Evolutionary conservation across 2,329 filamentous ascomycete species (phyloP), one percentile per base, ranked within the genome.

Genomic region (Ceratocystis albifundus): DNA sequence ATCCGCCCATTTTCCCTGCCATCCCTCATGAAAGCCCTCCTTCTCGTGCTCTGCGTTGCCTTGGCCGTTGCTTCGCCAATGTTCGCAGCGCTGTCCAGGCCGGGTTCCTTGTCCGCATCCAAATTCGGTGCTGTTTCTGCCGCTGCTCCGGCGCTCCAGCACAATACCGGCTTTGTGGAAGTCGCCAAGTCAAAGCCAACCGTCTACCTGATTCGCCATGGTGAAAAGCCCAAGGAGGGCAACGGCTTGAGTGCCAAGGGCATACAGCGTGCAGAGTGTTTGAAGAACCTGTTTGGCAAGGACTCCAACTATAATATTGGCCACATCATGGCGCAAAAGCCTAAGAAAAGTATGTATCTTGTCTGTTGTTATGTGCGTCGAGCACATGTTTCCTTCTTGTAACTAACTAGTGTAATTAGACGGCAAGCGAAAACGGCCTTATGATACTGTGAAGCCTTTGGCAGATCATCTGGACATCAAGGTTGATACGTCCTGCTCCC

Each of bases 201-300:
- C 0, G 80, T 86, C 41, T 87, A 84, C 71, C 74, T 86, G 7
- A 86, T 87, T 71, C 80, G 84, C 20, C 84, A 87, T 69, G 84
- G 84, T 67, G 84, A 87, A 73, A 87, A 87, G 73, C 83, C 84
- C 0, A 73, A 77, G 46, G 77, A 77, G 17, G 75, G 75, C 44
- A 74, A 78, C 66, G 83, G 82, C 1, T 75, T 86, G 59, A 82
- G 73, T 66, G 70, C 76, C 0, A 70, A 78, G 68, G 84, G 84
- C n/a, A 69, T 78, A 65, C 67, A 83, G 72, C 80, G 84, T 17
- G 81, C 84, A 0, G 80, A 86, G 70, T 86, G 84, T 69, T 74
- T 87, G n/a, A 75, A 80, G 10, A 75, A 70, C 7, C 80, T 86
- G 0, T 87, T 87, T 70, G 81, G 82, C 0, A 71, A 74, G 0